Percentiles rank a stretch among this genome's conserved stretches.
Evolutionary conservation across 2,329 filamentous ascomycete genomes (phyloP).

Genomic region (Neonectria neomacrospora): DNA sequence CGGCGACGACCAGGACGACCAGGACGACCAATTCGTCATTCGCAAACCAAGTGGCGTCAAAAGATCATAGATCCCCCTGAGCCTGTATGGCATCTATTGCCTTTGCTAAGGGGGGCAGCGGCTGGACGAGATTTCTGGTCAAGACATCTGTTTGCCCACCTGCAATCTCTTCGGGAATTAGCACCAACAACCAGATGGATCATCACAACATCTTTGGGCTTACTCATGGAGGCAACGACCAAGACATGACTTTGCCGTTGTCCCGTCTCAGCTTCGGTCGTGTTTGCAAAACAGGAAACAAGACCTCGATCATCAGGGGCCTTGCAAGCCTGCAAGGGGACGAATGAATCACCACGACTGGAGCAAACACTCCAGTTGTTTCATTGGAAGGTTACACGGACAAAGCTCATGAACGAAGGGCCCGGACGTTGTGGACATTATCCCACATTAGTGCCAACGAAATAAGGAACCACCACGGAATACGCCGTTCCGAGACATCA

Average conservation of each 20-base stretch:
- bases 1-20: neutral
- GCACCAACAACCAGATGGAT: neutral
- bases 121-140: neutral
- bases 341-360: neutral
- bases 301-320: neutral
- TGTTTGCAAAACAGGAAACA: neutral
- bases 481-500: conserved; percentile 1
- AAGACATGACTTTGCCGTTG: neutral
- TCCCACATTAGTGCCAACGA: neutral
- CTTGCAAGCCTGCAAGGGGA: neutral
- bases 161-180: neutral
- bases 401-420: neutral
- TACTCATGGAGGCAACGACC: neutral
- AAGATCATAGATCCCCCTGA: no score
- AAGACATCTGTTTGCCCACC: neutral
- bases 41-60: neutral
- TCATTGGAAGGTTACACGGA: neutral
- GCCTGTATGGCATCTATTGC: no score
- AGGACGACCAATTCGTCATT: neutral
- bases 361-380: neutral
- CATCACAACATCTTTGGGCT: neutral
- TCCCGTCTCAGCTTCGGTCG: no score
- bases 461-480: neutral
- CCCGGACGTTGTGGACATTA: conserved; percentile 1
- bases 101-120: neutral